These are phyloP conservation scores for Cylindrotheca fusiformis DNA, from an alignment of 108 stramenopile genomes.

Conservation along the genomic window DNA sequence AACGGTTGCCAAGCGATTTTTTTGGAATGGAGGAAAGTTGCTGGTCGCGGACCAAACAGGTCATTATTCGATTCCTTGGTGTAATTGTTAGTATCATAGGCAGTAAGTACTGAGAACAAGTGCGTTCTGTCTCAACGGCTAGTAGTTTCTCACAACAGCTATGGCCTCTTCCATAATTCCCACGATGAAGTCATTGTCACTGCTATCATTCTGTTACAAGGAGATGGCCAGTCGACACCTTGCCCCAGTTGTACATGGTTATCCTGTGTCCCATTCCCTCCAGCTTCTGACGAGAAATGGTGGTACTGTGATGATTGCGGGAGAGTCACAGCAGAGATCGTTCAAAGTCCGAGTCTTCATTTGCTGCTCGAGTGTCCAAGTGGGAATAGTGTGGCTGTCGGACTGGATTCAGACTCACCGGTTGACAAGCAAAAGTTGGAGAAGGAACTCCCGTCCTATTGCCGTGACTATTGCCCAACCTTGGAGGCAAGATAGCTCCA, in stretches of 20 bases:
- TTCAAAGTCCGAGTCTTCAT: slow-evolving; percentile 49
- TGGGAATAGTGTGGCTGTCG: slow-evolving; percentile 45
- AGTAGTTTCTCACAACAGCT: no score
- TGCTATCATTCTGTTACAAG: slow-evolving; percentile 58
- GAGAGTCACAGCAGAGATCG: slow-evolving; percentile 65
- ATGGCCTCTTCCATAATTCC: no score
- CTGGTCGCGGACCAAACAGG: slow-evolving; percentile 28
- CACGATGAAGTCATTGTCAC: slow-evolving; percentile 44
- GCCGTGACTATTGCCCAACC: slow-evolving; percentile 45
- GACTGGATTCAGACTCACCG: slow-evolving; percentile 17
- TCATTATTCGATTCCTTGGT: slow-evolving; percentile 61
- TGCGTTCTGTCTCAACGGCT: slow-evolving; percentile 56
- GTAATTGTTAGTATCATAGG: slow-evolving; percentile 65
- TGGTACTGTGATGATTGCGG: slow-evolving; percentile 91
- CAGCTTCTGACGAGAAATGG: slow-evolving; percentile 70
- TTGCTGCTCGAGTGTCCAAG: slow-evolving; percentile 66
- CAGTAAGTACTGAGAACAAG: slow-evolving; percentile 17
- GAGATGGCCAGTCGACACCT: slow-evolving; percentile 57
- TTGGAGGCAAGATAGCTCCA: background rate
- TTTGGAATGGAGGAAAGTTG: slow-evolving; percentile 65
- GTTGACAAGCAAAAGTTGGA: slow-evolving; percentile 28
- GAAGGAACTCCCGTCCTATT: slow-evolving; percentile 48
- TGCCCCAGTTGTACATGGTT: slow-evolving; percentile 75
- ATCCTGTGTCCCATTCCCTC: slow-evolving; percentile 84
- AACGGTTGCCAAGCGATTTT: slow-evolving; percentile 65